Base-by-base conservation (phyloP, 108 stramenopile species). In the Nitzschia putrida region DNA sequence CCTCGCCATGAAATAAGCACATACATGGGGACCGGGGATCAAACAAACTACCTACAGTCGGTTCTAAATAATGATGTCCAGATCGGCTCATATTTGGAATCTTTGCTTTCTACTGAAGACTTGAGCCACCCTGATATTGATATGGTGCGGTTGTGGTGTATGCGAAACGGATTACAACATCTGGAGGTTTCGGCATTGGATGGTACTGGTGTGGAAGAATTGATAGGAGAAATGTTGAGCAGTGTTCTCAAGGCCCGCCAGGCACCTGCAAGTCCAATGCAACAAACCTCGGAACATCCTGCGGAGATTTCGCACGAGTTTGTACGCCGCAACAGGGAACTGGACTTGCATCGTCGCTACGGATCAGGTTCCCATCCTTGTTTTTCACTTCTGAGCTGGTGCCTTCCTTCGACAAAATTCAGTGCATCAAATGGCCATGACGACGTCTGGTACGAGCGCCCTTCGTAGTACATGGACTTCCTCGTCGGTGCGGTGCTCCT, bases 91-190 rank as follows among this genome's bases (percentile, higher is more conserved):
- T 93, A 93, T 69, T 59, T 90, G 21, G 80, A 82, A 24, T 85
- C 82, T 10, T 55, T 93, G 8, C 80, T 87, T n/a, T 78, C 57
- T 20, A 76, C 85, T 5, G 92, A 93, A 63, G 89, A 90, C 68
- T 75, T 71, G 41, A 76, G 83, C 4, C 74, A 84, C 49, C 86
- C 89, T 10, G 88, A 90, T 61, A 70, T 72, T 51, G 84, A 81
- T 20, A 81, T 93, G 86, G 86, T 93, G 0, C 40, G 83, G 45
- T 67, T 90, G 3, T 93, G 92, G 92, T 93, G 92, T 60, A 60
- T 79, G 57, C 71, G 89, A 21, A 90, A 93, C 69, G 86, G 86
- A 34, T 67, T 93, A n/a, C 65, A 69, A 16, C 92, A 93, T 64
- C 65, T 85, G 22, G 88, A 89, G 49, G 85, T 86, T 7, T 81